A percentile compares a stretch with the other conserved stretches of the same genome.
phyloP scores from a whole-genome alignment of 441 rosid species.

The Raphanus hybrid region DNA sequence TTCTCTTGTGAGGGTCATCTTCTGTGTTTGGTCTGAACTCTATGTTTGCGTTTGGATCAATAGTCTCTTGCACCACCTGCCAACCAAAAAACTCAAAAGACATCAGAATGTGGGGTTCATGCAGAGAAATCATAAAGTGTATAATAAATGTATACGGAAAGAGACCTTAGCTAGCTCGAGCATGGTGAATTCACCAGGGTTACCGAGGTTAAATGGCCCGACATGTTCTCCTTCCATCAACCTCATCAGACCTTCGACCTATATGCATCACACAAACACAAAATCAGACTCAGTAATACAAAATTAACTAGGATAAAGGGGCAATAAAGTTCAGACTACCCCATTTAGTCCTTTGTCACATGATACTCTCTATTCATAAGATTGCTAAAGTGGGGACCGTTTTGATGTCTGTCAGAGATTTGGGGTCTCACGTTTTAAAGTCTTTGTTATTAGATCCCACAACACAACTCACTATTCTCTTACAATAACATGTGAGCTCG shows the following conservation, averaged over 20 bases:
- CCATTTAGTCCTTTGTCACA: conserved; percentile 35
- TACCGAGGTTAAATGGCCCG: conserved; percentile 96
- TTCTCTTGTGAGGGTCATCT: conserved; percentile 87
- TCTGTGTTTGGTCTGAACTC: conserved; percentile 86
- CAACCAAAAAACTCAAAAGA: conserved; percentile 3
- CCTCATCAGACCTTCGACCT: conserved; percentile 84
- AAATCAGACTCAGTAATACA: conserved; percentile 6
- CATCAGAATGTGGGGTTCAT: conserved; percentile 10
- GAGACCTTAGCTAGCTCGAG: conserved; percentile 83
- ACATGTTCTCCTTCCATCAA: conserved; percentile 85
- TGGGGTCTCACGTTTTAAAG: conserved; percentile 34
- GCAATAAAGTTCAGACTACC: conserved; percentile 30
- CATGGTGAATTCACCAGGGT: conserved; percentile 99
- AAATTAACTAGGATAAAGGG: conserved; percentile 11
- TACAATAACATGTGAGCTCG: conserved; percentile 37
- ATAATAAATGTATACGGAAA: neutral
- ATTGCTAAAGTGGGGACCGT: conserved; percentile 35
- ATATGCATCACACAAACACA: conserved; percentile 22
- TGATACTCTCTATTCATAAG: conserved; percentile 24
- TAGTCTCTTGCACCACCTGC: conserved; percentile 81
- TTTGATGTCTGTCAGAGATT: conserved; percentile 19
- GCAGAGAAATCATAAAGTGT: neutral
- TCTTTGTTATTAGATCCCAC: conserved; percentile 33
- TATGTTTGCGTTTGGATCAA: conserved; percentile 76
- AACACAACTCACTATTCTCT: conserved; percentile 8